Conservation (phyloP, 2,329 filamentous ascomycete species). For the Colletotrichum sidae region DNA sequence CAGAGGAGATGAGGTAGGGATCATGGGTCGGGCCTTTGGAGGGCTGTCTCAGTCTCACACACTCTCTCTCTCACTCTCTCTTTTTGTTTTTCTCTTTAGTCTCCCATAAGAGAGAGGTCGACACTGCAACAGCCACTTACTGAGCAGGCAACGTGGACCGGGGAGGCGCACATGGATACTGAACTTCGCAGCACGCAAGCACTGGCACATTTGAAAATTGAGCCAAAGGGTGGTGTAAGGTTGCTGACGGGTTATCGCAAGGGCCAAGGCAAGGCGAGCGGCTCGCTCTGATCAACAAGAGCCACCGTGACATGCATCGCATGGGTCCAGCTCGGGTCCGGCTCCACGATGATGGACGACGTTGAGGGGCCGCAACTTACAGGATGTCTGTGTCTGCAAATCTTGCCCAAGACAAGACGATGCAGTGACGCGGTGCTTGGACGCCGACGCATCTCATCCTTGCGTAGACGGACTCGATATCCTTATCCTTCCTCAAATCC, state of each 20-base stretch:
- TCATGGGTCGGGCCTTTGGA: constrained; percentile 2
- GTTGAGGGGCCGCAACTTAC: background rate
- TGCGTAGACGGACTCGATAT: background rate
- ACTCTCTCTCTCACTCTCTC: background rate
- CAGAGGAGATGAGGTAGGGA: background rate
- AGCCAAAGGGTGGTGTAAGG: too few species aligned
- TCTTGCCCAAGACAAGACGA: constrained; percentile 18
- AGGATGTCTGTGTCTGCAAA: constrained; percentile 3
- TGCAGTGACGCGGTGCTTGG: constrained; percentile 18
- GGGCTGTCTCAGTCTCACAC: background rate
- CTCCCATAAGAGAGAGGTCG: background rate
- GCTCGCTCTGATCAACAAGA: too few species aligned
- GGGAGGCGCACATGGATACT: background rate
- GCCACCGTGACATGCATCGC: constrained; percentile 11
- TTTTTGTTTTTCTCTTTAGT: too few species aligned
- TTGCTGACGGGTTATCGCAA: background rate
- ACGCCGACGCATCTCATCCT: constrained; percentile 1
- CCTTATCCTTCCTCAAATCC: constrained; percentile 1
- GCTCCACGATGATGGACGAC: background rate
- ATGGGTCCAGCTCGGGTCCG: constrained; percentile 1
- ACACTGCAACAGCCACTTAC: background rate
- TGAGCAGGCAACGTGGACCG: too few species aligned
- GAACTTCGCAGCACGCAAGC: background rate
- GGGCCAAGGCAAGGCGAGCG: background rate
- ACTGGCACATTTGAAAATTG: too few species aligned